Base-by-base conservation (phyloP, 805 yeast species). In the Candida andamanensis region DNA sequence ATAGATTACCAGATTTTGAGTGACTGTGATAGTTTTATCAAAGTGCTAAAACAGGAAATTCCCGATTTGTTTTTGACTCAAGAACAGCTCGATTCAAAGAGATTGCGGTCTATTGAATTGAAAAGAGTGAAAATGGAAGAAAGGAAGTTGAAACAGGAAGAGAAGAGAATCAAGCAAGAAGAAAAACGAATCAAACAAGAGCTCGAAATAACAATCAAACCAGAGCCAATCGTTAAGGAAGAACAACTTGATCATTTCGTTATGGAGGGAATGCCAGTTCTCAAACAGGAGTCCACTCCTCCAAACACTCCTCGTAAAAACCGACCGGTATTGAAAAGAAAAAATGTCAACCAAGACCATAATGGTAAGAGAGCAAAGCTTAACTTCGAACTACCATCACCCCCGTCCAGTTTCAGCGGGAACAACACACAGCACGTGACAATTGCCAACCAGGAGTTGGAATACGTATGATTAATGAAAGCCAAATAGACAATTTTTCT, bases 1-100 rank as follows among this genome's bases (percentile, higher is more conserved):
- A 75, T 89, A 31, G 97, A 90, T 57, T 84, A 78, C 56, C 95
- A 87, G 48, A 70, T 90, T 4, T 57, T 74, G 31, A 60, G 78
- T 31, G 95, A 86, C 50, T 85, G 96, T 52, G 97, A 90, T 56
- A 67, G 67, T 15, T 90, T 94, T 77, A 81, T 87, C 16, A 56
- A 61, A 11, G 64, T 68, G 26, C 54, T 85, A 22, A 69, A 72
- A 41, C 34, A 39, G 4, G 69, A 74, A 25, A 56, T 77, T 5
- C 87, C 92, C 2, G 73, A 69, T 37, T 63, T 80, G 44, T 83
- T 82, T 62, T 63, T 69, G 49, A 66, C 72, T 3, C 85, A 78
- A 52, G 68, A 66, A 36, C 69, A 66, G 44, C 52, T 66, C 27
- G 71, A 66, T 42, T 53, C 64, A 17, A 61, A 61, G 57, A 63